phyloP scores from a whole-genome alignment of 805 yeast genomes.

The Candida piceae region DNA sequence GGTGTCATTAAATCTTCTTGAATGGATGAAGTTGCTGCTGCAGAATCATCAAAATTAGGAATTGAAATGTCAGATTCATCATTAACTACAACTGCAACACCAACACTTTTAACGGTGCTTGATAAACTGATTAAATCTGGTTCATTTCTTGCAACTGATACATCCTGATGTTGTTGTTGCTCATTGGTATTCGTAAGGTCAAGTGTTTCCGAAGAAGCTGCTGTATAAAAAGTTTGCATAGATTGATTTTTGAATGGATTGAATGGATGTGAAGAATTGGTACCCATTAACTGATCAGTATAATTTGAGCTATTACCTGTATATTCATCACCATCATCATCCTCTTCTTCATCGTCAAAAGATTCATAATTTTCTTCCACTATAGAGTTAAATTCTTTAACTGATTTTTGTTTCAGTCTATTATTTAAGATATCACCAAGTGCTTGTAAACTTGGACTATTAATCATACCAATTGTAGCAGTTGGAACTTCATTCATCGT shows the following conservation, averaged over 20 bases:
- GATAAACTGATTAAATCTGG: conserved; percentile 28
- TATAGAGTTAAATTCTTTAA: conserved; percentile 8
- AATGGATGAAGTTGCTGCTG: neutral
- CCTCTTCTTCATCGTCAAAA: conserved; percentile 6
- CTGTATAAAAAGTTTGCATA: conserved; percentile 27
- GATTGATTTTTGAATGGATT: conserved; percentile 18
- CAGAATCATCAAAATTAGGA: conserved; percentile 1
- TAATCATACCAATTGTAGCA: conserved; percentile 25
- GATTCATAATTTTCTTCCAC: conserved; percentile 14
- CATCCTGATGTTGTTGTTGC: conserved; percentile 7
- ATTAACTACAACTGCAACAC: neutral
- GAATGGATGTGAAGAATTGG: neutral
- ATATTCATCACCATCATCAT: neutral
- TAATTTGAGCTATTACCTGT: too few relatives aligned
- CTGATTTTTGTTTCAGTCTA: conserved; percentile 14
- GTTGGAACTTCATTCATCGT: conserved; percentile 27
- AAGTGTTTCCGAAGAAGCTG: conserved; percentile 21
- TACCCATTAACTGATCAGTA: neutral
- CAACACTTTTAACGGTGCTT: conserved; percentile 21
- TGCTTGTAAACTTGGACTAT: conserved; percentile 34
- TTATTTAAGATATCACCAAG: conserved; percentile 28
- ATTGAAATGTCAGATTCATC: too few relatives aligned
- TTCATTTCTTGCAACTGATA: too few relatives aligned
- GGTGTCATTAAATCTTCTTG: conserved; percentile 23
- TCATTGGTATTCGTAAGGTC: conserved; percentile 8